Evolutionary conservation across 1,284 basidiomycete species (phyloP).

Genomic region (Ceratobasidium sp.): DNA sequence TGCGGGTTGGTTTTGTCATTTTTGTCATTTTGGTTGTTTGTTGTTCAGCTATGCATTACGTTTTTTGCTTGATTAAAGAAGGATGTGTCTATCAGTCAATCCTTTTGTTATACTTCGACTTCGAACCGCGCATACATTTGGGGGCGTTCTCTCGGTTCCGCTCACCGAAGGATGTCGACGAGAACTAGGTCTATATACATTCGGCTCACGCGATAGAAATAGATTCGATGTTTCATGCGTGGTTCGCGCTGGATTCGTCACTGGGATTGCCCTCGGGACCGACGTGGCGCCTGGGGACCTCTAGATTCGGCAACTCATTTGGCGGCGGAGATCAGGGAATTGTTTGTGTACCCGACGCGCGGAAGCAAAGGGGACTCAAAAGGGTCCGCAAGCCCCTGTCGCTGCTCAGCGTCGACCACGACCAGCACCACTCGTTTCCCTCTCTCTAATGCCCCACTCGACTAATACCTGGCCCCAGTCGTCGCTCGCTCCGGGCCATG

Average conservation of each 20-base stretch:
- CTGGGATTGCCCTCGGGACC: not conserved
- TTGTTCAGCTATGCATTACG: not conserved
- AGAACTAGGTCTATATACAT: not conserved
- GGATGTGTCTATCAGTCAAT: no score
- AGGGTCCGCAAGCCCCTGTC: not conserved
- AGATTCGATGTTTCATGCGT: constrained; percentile 1
- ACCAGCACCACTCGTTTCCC: constrained; percentile 13
- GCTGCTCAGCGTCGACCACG: constrained; percentile 23
- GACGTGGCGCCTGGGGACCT: not conserved
- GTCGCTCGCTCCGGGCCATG: not conserved
- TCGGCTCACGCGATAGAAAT: not conserved
- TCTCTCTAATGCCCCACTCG: constrained; percentile 3
- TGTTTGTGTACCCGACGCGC: constrained; percentile 24
- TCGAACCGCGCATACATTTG: not conserved
- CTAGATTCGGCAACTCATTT: constrained; percentile 6
- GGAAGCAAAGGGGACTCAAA: constrained; percentile 18
- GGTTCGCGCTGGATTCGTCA: constrained; percentile 4
- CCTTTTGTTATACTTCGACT: no score
- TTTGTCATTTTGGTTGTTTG: not conserved
- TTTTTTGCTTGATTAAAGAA: no score
- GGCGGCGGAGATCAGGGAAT: constrained; percentile 7
- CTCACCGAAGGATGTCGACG: no score
- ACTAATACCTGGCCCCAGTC: constrained; percentile 19
- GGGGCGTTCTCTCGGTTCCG: not conserved
- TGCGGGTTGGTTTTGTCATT: no score